These are phyloP conservation scores for Teunomyces gatunensis DNA, from an alignment of 805 yeast genomes.

Conservation along the genomic window DNA sequence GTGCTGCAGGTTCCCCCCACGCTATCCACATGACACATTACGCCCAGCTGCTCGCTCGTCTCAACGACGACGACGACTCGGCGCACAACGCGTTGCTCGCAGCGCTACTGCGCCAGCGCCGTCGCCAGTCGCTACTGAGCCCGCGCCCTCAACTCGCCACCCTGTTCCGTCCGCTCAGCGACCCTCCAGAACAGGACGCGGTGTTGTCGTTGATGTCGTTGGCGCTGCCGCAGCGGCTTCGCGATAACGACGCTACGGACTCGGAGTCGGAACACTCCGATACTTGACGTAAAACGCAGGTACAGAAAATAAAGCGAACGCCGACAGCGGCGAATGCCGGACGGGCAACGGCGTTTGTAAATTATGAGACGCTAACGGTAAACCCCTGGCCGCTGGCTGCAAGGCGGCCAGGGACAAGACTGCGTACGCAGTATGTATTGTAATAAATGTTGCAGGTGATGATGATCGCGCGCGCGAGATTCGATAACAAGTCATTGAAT, in stretches of 20 bases:
- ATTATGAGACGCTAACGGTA: too few relatives aligned
- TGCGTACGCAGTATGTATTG: too few relatives aligned
- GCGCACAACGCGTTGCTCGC: slow-evolving; percentile 46
- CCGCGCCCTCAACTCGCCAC: slow-evolving; percentile 6
- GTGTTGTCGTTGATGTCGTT: slow-evolving; percentile 54
- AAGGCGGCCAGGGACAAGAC: too few relatives aligned
- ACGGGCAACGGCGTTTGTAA: too few relatives aligned
- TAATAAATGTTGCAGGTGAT: too few relatives aligned
- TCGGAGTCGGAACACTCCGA: slow-evolving; percentile 10
- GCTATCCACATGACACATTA: slow-evolving; percentile 1
- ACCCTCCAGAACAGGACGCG: slow-evolving; percentile 45
- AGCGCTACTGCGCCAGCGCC: slow-evolving; percentile 33
- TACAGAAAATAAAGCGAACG: neutral
- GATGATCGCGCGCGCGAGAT: too few relatives aligned
- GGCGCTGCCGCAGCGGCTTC: slow-evolving; percentile 42
- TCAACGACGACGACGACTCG: slow-evolving; percentile 32
- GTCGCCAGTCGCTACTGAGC: slow-evolving; percentile 18
- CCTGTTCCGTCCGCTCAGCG: neutral
- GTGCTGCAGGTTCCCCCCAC: neutral
- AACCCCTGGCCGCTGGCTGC: too few relatives aligned
- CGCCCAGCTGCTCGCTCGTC: slow-evolving; percentile 5
- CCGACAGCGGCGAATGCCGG: neutral
- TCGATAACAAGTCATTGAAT: too few relatives aligned
- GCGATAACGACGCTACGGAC: slow-evolving; percentile 15
- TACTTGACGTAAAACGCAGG: neutral